Percentiles rank a stretch among this genome's conserved stretches.
These are phyloP conservation scores for Coemansia sp. DNA, from an alignment of 192 early-diverging fungal genomes.

Conservation along the genomic window DNA sequence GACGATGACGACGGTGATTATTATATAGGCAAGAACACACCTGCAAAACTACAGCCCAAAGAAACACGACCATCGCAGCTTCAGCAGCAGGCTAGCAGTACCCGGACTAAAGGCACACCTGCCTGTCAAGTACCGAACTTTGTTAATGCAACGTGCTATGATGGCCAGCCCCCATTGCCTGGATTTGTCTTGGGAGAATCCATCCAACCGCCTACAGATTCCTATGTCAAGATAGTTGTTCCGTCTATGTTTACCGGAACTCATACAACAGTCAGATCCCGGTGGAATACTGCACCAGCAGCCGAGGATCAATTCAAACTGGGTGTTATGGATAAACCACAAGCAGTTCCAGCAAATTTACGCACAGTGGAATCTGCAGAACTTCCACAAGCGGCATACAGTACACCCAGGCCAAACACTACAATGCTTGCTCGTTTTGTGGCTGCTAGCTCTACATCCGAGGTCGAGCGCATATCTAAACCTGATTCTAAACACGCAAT, in stretches of 20 bases:
- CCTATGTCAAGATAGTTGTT: conserved; percentile 3
- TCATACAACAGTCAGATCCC: not conserved
- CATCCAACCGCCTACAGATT: conserved; percentile 4
- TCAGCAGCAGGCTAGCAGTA: not conserved
- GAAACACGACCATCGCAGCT: not conserved
- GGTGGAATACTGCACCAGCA: not conserved
- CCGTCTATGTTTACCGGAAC: conserved; percentile 19
- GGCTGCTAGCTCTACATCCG: not conserved
- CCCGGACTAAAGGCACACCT: not conserved
- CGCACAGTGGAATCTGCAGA: not conserved
- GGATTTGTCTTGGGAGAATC: conserved; percentile 19
- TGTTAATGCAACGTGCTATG: conserved; percentile 12
- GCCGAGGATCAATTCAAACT: conserved; percentile 2
- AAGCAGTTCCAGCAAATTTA: not conserved
- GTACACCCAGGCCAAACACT: not conserved
- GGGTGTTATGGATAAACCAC: not conserved
- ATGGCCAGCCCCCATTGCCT: conserved; percentile 11
- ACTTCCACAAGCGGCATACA: not conserved
- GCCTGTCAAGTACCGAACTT: not conserved
- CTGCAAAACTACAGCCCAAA: not conserved
- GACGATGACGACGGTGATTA: conserved; percentile 6
- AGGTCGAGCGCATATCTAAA: not conserved
- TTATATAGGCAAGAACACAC: not conserved
- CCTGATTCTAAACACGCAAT: not conserved
- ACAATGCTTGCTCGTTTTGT: conserved; percentile 28